Base-by-base conservation (phyloP, 2,329 filamentous ascomycete genomes). In the Monosporascus sp. region DNA sequence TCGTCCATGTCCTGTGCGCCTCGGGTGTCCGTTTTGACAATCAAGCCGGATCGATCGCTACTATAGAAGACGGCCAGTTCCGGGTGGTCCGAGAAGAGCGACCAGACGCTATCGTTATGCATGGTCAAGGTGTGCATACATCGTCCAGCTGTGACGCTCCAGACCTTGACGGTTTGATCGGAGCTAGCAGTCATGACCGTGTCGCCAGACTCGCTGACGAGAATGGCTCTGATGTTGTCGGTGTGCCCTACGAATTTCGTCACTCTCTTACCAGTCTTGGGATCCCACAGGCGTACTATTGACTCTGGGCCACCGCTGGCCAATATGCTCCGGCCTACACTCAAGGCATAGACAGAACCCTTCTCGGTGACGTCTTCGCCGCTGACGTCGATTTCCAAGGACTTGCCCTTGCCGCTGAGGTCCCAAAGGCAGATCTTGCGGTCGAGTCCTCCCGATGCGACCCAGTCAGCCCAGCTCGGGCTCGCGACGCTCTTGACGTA, bases 101-200 rank as follows among this genome's bases (percentile, higher is more conserved):
- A 95, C 94, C 94, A 99, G 22, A 99, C 90, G 68, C 92, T 97
- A 67, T 96, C 91, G 67, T 96, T 96, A 73, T 99, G 94, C 94
- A 99, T 99, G 52, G 92, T 97, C 63, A 99, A 81, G 0, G 94
- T 99, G 72, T 97, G 91, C 87, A 97, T 93, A 78, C 94, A 99
- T 62, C 94, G 82, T 52, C 94, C 94, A 22, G 91, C 93, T 11
- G 89, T 94, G 62, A 97, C 86, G 60, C 92, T 97, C 94, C 94
- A 99, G 54, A 97, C 85, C 74, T 99, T 99, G 75, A 99, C 87
- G 0, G 94, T 97, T 72, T 96, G 91, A 69, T 99, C 94, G 1
- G 93, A 93, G 62, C 92, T 96, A 16, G 91, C 92, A 1, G 93
- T 96, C 78, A 99, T 83, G 62, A 99, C 89, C 41, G 86, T 95